phyloP scores from a whole-genome alignment of 305 asterid genomes.

The Fraxinus ornus region DNA sequence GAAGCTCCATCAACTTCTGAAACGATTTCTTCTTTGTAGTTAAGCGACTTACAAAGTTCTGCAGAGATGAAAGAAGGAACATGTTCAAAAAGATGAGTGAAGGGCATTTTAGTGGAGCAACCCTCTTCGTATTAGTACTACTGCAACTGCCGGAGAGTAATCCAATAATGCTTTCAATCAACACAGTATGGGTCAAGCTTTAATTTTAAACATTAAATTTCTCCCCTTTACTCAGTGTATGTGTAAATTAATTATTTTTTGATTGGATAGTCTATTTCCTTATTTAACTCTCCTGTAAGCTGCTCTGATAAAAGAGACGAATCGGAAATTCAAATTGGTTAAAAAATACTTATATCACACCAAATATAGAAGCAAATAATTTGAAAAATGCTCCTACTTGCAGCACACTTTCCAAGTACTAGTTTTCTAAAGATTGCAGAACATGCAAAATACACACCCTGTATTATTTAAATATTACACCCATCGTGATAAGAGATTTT shows the following conservation, averaged over 20 bases:
- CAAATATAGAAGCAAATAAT: neutral
- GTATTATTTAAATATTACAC: neutral
- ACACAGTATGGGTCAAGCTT: neutral
- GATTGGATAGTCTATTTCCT: neutral
- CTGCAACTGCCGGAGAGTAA: neutral
- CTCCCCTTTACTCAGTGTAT: neutral
- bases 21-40: slow-evolving; percentile 34
- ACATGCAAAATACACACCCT: neutral
- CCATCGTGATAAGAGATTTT: neutral
- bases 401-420: neutral
- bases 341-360: neutral
- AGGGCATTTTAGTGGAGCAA: slow-evolving; percentile 10
- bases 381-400: neutral
- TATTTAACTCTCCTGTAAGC: neutral
- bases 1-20: slow-evolving; percentile 47
- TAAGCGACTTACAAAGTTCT: slow-evolving; percentile 64
- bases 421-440: neutral
- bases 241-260: neutral
- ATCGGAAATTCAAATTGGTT: neutral
- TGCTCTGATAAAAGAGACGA: neutral
- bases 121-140: slow-evolving; percentile 6
- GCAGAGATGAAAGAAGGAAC: slow-evolving; percentile 34
- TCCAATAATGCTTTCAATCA: slow-evolving; percentile 15
- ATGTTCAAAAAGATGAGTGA: neutral
- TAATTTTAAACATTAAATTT: slow-evolving; percentile 3